Evolutionary conservation across 2,329 filamentous ascomycete genomes (phyloP), one percentile per base, ranked within the genome.

Genomic region (Dryadomyces sulphureus): DNA sequence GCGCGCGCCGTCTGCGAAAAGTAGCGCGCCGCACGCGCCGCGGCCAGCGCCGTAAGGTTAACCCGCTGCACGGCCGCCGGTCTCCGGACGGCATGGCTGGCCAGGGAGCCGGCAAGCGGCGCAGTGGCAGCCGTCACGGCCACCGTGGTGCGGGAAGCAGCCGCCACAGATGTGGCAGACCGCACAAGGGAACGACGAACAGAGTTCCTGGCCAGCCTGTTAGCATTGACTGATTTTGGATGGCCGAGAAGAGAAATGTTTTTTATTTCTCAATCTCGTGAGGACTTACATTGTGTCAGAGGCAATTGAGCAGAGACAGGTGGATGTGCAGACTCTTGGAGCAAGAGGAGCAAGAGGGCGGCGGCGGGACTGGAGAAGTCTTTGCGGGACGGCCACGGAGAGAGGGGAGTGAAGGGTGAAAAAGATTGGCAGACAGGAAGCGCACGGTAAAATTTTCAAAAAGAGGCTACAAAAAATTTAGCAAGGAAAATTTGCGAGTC

Each of bases 141-240:
- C 20, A 27, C 52, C 38, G 52, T 43, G 2, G 52, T 48, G 8
- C 54, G 49, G 5, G 54, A 50, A 43, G 54, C 56, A 45, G 56
- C 41, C 46, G 55, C 57, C 35, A 57, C 60, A 36, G 58, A 55
- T 25, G 56, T 47, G 52, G 57, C 60, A 24, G 56, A 57, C 47
- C 60, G 55, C 45, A 62, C 45, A 35, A 56, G 56, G 41, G 56
- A 54, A 48, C 59, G 58, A 51, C 61, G 59, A 40, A 63, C 41
- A 20, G 56, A 58, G 45, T 61, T 54, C 61, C 60, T 63, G n/a
- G 5, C 17, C 9, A n/a, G 14, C 6, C 17, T 20, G n/a, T n/a
- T n/a, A n/a, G n/a, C n/a, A n/a, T n/a, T n/a, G n/a, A n/a, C n/a
- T n/a, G n/a, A n/a, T n/a, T n/a, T n/a, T n/a, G n/a, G n/a, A 36